Evolutionary conservation across 495 filamentous ascomycete genomes (phyloP), one percentile per base, ranked within the genome.

Genomic region (Clavariopsis aquatica): DNA sequence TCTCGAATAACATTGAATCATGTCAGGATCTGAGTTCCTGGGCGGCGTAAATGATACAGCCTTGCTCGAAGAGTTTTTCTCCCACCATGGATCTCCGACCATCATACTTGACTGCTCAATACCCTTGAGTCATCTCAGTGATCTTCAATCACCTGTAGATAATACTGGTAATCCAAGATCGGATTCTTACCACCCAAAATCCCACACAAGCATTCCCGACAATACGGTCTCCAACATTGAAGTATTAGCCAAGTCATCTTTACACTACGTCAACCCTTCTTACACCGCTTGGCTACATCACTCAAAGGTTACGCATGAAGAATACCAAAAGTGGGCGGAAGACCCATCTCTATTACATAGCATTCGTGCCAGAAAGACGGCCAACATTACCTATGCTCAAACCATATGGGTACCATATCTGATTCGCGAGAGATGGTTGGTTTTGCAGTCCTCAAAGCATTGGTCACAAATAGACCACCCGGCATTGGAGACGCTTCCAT

Each of bases 191-290:
- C 12, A 12, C 12, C 31, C 31, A 34, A 12, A 6, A 34, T 34
- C 31, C 6, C 31, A 5, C 31, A 34, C 31, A 6, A 34, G 6
- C 31, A 34, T 34, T 34, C 31, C 5, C 12, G 31, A 12, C 31
- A 34, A 12, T 34, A 12, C 12, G 31, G 5, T 12, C 31, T 34
- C 12, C 31, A 34, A 5, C 31, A 5, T 12, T 12, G 31, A 34
- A 34, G 5, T 12, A 5, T 34, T 12, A 6, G 6, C 31, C 5
- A 5, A 12, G 31, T 34, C 12, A 12, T 34, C 12, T 55, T 19
- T 53, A 6, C 22, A 10, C 51, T 55, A 55, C 27, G 12, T 29
- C 22, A 55, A 55, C 52, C 26, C 52, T 12, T 23, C 52, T 23
- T 55, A 34, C 27, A 55, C 52, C 24, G 52, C 52, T 31, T 55